phyloP scores from a whole-genome alignment of 176 grass and related monocot species.

The Hyparrhenia diplandra region DNA sequence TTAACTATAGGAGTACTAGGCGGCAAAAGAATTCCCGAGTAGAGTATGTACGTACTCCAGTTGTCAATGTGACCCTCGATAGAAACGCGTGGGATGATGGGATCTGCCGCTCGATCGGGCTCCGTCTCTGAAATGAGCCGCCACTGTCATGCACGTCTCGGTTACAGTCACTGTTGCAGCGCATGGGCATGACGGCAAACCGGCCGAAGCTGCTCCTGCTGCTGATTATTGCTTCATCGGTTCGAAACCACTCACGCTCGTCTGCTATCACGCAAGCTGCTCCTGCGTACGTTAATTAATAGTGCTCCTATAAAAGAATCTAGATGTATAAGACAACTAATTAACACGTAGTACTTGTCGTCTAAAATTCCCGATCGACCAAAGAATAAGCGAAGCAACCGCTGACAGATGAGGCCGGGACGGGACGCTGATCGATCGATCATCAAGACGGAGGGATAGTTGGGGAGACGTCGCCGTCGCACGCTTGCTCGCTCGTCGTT shows the following conservation, averaged over 20 bases:
- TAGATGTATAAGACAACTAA: background rate
- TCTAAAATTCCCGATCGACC: constrained; percentile 19
- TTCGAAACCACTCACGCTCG: background rate
- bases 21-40: background rate
- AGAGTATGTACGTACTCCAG: background rate
- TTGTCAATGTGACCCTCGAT: background rate
- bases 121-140: background rate
- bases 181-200: background rate
- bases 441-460: background rate
- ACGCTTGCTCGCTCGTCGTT: background rate
- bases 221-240: background rate
- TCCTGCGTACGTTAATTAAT: background rate
- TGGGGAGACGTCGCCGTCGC: constrained; percentile 49
- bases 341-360: background rate
- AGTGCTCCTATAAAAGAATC: no score
- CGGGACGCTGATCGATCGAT: background rate
- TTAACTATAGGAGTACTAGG: background rate
- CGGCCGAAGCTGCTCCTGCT: background rate
- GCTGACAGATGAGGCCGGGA: constrained; percentile 3
- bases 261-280: background rate
- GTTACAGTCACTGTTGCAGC: background rate
- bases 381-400: constrained; percentile 2
- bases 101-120: background rate
- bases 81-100: constrained; percentile 1
- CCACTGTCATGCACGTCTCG: background rate